Percentiles rank a stretch among this genome's conserved stretches.
These are phyloP conservation scores for Globisporangium cederbergense DNA, from an alignment of 352 stramenopile genomes.

Conservation along the genomic window DNA sequence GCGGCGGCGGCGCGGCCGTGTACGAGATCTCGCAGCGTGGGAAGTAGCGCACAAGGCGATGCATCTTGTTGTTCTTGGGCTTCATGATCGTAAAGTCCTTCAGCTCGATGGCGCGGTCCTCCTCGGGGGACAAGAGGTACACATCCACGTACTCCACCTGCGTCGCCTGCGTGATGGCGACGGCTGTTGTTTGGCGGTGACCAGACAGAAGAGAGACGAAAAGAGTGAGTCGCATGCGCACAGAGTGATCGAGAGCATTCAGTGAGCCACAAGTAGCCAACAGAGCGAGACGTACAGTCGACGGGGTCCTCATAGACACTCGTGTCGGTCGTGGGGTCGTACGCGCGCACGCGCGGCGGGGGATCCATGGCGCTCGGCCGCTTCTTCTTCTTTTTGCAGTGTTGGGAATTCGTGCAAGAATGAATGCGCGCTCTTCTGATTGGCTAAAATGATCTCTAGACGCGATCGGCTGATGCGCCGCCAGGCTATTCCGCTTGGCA, in stretches of 20 bases:
- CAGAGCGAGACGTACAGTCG: slow-evolving; percentile 14
- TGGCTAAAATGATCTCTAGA: neutral
- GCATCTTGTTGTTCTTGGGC: slow-evolving; percentile 76
- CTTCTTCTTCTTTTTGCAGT: neutral
- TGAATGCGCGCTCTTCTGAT: neutral
- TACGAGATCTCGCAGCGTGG: slow-evolving; percentile 72
- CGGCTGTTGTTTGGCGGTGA: neutral
- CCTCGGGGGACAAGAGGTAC: slow-evolving; percentile 66
- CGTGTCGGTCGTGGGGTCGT: slow-evolving; percentile 18
- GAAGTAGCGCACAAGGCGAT: slow-evolving; percentile 64
- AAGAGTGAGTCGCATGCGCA: neutral
- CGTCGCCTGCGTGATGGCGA: neutral
- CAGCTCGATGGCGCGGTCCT: slow-evolving; percentile 55
- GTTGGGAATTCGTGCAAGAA: too few species aligned
- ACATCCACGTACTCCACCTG: slow-evolving; percentile 67
- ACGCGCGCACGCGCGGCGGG: slow-evolving; percentile 10
- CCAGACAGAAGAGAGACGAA: neutral
- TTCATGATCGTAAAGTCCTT: slow-evolving; percentile 86
- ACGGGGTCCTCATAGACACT: slow-evolving; percentile 1
- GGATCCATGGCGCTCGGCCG: neutral
- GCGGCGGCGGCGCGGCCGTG: slow-evolving; percentile 44
- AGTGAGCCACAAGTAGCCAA: neutral
- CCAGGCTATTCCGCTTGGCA: too few species aligned
- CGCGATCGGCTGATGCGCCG: too few species aligned
- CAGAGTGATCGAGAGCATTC: neutral